Base-by-base conservation (phyloP, 1,284 basidiomycete species). In the Ganoderma lingzhi region DNA sequence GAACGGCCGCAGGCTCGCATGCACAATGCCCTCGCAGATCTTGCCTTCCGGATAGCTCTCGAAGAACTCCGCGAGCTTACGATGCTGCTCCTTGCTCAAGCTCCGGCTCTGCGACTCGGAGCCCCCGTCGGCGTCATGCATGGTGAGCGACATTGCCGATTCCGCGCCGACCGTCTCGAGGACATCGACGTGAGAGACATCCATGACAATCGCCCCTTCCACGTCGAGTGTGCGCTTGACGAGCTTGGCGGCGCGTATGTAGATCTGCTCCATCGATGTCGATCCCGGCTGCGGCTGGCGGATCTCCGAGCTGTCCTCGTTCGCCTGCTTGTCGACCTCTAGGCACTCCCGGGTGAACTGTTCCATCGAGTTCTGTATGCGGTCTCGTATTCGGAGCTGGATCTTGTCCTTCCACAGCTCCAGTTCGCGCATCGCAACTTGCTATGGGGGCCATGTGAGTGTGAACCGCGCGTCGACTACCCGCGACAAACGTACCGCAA, bases 321-420 rank as follows among this genome's bases (percentile, higher is more conserved):
- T 81, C 10, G 82, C 80, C 69, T 91, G 87, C 66, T 86, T 90
- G 77, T 98, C 96, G 75, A 97, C 94, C 79, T 98, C 96, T 53
- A 98, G 86, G 76, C 96, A 97, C 80, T 98, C 96, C 62, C 96
- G 90, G 63, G 95, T 97, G 78, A 98, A 98, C 74, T 94, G 89
- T 80, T 98, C 96, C 94, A 98, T 98, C 86, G 63, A 64, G 35
- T 84, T 94, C 78, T 98, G 96, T 66, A 98, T 98, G 62, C 93
- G 89, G 77, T 97, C 96, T 48, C 96, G 88, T 73, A 96, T 93
- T 39, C 95, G 89, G 48, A 98, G 84, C 82, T 97, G 96, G 68
- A 96, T 96, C 92, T 96, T 96, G 80, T 98, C 96, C 70, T 93
- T 86, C 94, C 96, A 96, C 2, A 98, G 82, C 80, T 98, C 96